A percentile compares a stretch with the other conserved stretches of the same genome.
These are phyloP conservation scores for Delphinella strobiligena DNA, from an alignment of 2,329 filamentous ascomycete genomes.

Conservation along the genomic window DNA sequence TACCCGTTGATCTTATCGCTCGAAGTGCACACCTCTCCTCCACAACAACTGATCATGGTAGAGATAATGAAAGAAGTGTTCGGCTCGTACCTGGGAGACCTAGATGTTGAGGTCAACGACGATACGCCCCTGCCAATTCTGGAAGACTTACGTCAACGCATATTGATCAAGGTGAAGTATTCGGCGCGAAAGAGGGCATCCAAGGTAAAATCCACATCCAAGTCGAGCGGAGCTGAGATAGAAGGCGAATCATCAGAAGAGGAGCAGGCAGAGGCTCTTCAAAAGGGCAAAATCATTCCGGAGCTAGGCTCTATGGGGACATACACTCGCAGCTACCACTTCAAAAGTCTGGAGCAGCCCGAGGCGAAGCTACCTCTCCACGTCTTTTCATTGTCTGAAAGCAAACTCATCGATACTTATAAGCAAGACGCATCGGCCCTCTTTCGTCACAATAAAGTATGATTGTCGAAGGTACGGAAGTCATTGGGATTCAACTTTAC, in stretches of 20 bases:
- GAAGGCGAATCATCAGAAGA: slow-evolving; percentile 26
- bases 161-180: slow-evolving; percentile 46
- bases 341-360: slow-evolving; percentile 57
- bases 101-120: slow-evolving; percentile 34
- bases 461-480: not conserved
- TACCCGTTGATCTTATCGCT: slow-evolving; percentile 86
- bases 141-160: slow-evolving; percentile 64
- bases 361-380: slow-evolving; percentile 45
- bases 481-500: not conserved
- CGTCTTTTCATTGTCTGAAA: slow-evolving; percentile 53
- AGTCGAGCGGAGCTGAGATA: slow-evolving; percentile 9
- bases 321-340: slow-evolving; percentile 79
- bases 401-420: slow-evolving; percentile 54
- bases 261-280: slow-evolving; percentile 24
- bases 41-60: slow-evolving; percentile 87
- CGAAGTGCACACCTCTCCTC: slow-evolving; percentile 71
- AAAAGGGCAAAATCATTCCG: slow-evolving; percentile 52
- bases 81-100: slow-evolving; percentile 60
- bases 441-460: slow-evolving; percentile 59
- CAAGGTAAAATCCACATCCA: slow-evolving; percentile 3
- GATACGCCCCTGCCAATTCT: slow-evolving; percentile 50
- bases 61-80: slow-evolving; percentile 87
- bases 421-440: slow-evolving; percentile 44
- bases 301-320: slow-evolving; percentile 63
- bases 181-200: slow-evolving; percentile 24